phyloP scores from a whole-genome alignment of 768 basidiomycete genomes.

The Auricularia sp. region DNA sequence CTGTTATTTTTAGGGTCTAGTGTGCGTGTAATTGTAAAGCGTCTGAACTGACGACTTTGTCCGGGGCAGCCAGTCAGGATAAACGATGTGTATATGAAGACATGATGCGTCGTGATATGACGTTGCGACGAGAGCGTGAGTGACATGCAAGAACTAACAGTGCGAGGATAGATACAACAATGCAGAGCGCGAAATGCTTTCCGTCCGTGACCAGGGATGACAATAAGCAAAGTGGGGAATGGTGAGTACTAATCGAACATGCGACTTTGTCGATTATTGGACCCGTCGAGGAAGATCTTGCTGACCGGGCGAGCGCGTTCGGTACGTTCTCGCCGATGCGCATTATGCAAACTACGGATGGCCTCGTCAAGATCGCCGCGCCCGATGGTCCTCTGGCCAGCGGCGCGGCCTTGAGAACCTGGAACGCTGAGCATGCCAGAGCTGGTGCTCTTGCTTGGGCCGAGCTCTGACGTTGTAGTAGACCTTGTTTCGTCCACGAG shows the following conservation, averaged over 20 bases:
- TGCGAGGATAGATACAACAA: neutral
- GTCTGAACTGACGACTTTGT: neutral
- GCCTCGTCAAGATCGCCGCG: slow-evolving; percentile 79
- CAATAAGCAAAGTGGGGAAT: too few relatives aligned
- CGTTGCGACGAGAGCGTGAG: neutral
- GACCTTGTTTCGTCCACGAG: slow-evolving; percentile 11
- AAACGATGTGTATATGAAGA: neutral
- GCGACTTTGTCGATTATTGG: slow-evolving; percentile 18
- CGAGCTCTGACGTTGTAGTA: slow-evolving; percentile 13
- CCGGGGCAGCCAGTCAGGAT: neutral
- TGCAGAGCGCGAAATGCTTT: neutral
- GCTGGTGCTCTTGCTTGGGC: neutral
- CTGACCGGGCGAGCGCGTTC: slow-evolving; percentile 51
- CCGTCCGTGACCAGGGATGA: neutral
- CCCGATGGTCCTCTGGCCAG: slow-evolving; percentile 46
- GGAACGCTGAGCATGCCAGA: slow-evolving; percentile 12
- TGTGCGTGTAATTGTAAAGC: neutral
- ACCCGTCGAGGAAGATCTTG: slow-evolving; percentile 74
- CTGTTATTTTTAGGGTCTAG: neutral
- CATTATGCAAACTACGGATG: slow-evolving; percentile 68
- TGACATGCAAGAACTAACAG: neutral
- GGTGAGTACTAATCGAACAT: slow-evolving; percentile 14
- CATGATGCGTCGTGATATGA: neutral
- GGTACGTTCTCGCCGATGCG: slow-evolving; percentile 40
- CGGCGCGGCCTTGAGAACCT: slow-evolving; percentile 33